phyloP scores from a whole-genome alignment of 2,329 filamentous ascomycete genomes.

The Talaromyces sp. region DNA sequence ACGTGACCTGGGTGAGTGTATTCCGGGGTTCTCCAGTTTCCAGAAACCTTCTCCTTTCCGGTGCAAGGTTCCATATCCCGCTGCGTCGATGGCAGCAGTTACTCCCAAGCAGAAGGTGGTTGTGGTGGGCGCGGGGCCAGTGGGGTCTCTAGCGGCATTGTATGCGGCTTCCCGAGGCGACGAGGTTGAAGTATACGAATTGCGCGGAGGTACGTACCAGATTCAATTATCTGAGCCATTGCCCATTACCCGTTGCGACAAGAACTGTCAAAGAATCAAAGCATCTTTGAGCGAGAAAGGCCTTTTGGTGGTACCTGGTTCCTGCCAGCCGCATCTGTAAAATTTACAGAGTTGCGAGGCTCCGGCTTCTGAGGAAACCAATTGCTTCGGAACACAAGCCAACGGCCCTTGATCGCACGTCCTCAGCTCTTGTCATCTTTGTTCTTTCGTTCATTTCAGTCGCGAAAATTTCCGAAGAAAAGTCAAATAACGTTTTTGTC shows the following conservation, averaged over 20 bases:
- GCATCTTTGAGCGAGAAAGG: background rate
- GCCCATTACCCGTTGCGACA: background rate
- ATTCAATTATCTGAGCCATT: background rate
- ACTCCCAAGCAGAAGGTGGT: constrained; percentile 66
- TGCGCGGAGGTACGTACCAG: constrained; percentile 74
- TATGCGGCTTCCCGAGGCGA: constrained; percentile 89
- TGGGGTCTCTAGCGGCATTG: constrained; percentile 86
- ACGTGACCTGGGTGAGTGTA: constrained; percentile 6
- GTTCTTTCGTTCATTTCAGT: background rate
- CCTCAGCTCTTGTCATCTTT: background rate
- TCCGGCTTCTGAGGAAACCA: background rate
- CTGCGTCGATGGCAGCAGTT: constrained; percentile 14
- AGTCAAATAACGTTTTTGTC: constrained; percentile 10
- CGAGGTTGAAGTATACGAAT: constrained; percentile 90
- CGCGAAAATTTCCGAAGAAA: constrained; percentile 18
- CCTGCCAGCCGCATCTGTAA: background rate
- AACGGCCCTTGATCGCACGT: background rate
- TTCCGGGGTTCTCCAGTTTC: constrained; percentile 2
- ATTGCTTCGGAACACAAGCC: background rate
- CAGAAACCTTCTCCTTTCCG: background rate
- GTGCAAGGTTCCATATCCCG: background rate
- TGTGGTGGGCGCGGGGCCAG: constrained; percentile 88
- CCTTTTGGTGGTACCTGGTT: background rate
- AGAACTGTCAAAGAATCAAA: background rate
- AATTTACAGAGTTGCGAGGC: constrained; percentile 1